Base-by-base conservation (phyloP, 495 filamentous ascomycete species). In the Tuber umbilicatum region DNA sequence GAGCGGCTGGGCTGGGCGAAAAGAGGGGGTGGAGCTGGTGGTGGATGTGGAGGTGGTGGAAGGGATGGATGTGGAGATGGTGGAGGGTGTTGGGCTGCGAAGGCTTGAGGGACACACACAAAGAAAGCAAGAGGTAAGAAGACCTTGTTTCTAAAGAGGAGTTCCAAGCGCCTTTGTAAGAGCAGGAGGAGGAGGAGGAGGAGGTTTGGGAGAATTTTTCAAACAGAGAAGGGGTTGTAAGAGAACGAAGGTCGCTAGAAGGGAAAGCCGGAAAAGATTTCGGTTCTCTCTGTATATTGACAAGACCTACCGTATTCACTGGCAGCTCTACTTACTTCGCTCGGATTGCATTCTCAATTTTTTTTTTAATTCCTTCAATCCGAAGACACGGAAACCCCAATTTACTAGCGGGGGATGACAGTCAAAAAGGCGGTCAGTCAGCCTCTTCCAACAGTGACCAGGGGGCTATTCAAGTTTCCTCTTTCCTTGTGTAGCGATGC, bases 101-200 rank as follows among this genome's bases (percentile, higher is more conserved):
- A 42, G 47, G 47, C 21, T 68, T 74, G 77, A 78, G 72, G 77
- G 75, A 74, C 71, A 79, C 27, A 19, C 55, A 64, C 55, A 64
- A 64, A 64, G 55, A 35, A 27, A 35, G 55, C 9, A 64, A 16
- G 55, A 64, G 27, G 50, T 1, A 27, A 31, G 27, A 64, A 0
- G 27, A 35, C 55, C 55, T 35, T 6, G 55, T 35, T 64, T 31
- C 55, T 35, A 10, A 60, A n/a, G 27, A 64, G 55, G 55, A 64
- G 55, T 35, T 35, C 12, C 55, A 64, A 35, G 55, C 27, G 27
- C 27, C 55, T 31, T 2, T 2, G 23, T 27, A 27, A 7, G 9
- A n/a, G n/a, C n/a, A n/a, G n/a, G n/a, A n/a, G n/a, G n/a, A n/a
- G n/a, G n/a, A n/a, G n/a, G n/a, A n/a, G n/a, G n/a, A n/a, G 47